Base-by-base conservation (phyloP, 2,329 filamentous ascomycete species). In the Xylaria sp. region DNA sequence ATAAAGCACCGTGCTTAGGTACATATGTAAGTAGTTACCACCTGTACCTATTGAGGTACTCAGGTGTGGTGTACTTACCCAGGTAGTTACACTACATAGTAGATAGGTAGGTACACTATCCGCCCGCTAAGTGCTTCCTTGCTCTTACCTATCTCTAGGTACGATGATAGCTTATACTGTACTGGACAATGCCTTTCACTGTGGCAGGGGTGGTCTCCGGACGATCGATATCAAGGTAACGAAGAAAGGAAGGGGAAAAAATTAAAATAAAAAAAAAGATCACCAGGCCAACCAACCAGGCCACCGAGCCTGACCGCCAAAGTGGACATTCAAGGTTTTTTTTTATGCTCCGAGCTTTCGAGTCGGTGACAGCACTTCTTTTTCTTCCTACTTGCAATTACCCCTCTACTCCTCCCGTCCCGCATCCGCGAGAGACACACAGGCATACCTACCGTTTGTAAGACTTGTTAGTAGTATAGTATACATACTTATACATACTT, bases 201-300 rank as follows among this genome's bases (percentile, higher is more conserved):
- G 50, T 25, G 9, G 16, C 21, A 48, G 44, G 44, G 44, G 44
- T 21, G 21, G 12, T 48, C 6, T 47, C 42, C n/a, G n/a, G 40
- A 44, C n/a, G n/a, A n/a, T n/a, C n/a, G 42, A 21, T 48, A 48
- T 48, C 21, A 12, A 48, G 18, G 21, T 9, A 48, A 1, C 10
- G 21, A 44, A 32, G 18, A 23, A 35, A 35, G 10, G 29, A 5
- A 9, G 9, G 32, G n/a, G 10, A 35, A 51, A 37, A 60, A 64
- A 58, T n/a, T n/a, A n/a, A n/a, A n/a, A n/a, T n/a, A 35, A 35
- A 35, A 21, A 35, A 55, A 37, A 60, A 64, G 54, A 65, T 68
- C 68, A 70, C 70, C 68, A 70, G 68, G 68, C 59, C 70, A 71
- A 71, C 68, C 58, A 64, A 64, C 40, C 63, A 50, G 57, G 25